Evolutionary conservation across 1,284 basidiomycete genomes (phyloP).

Genomic region (Cystobasidium pallidum): DNA sequence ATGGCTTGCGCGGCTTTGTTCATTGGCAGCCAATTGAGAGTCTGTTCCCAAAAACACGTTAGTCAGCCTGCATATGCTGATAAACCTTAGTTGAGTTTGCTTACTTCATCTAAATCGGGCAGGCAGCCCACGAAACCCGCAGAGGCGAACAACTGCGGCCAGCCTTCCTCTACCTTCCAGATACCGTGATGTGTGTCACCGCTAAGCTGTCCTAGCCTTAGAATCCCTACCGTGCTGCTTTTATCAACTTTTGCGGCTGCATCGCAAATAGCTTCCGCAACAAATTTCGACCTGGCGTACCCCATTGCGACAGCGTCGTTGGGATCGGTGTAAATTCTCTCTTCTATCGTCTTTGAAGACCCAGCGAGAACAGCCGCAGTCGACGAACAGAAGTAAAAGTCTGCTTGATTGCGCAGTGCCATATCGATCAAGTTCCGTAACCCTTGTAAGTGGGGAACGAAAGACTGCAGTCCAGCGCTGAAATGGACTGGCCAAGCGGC

Average conservation of each 20-base stretch:
- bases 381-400: conserved; percentile 66
- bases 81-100: conserved; percentile 24
- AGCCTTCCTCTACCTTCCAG: conserved; percentile 67
- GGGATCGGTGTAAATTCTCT: conserved; percentile 58
- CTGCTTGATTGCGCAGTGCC: conserved; percentile 50
- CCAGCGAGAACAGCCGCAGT: conserved; percentile 59
- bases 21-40: conserved; percentile 65
- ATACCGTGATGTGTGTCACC: conserved; percentile 59
- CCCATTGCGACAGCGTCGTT: conserved; percentile 61
- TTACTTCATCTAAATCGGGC: conserved; percentile 60
- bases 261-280: conserved; percentile 65
- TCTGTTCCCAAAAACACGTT: conserved; percentile 48
- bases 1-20: conserved; percentile 64
- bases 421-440: conserved; percentile 31
- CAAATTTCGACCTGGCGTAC: conserved; percentile 67
- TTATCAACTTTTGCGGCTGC: conserved; percentile 55
- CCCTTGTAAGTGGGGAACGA: conserved; percentile 37
- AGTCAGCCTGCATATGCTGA: not conserved
- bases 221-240: conserved; percentile 54
- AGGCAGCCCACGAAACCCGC: conserved; percentile 60
- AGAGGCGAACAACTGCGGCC: conserved; percentile 59
- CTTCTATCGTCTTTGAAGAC: conserved; percentile 55
- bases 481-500: conserved; percentile 57
- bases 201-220: conserved; percentile 58
- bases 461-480: conserved; percentile 37